Base-by-base conservation (phyloP, 2,329 filamentous ascomycete species). In the Harringtonia aguacate region DNA sequence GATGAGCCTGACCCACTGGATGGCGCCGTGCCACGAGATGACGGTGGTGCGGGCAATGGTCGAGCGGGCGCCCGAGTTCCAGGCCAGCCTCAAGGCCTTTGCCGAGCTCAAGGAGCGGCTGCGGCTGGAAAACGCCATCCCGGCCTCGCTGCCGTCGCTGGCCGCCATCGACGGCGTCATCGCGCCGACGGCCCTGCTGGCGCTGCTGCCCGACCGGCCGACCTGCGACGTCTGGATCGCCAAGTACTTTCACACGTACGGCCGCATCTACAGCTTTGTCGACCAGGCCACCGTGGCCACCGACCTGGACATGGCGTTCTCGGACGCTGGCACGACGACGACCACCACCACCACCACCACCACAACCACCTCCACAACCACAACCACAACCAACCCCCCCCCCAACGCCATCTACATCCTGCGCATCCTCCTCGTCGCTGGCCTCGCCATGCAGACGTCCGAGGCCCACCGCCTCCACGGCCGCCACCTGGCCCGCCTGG, bases 371-470 rank as follows among this genome's bases (percentile, higher is more conserved):
- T n/a, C n/a, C n/a, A n/a, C n/a, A n/a, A n/a, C n/a, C n/a, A n/a
- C n/a, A n/a, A n/a, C n/a, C n/a, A n/a, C n/a, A n/a, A n/a, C 36
- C 38, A 1, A 41, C 35, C 4, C 31, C 22, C 12, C 30, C 14
- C 14, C 37, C 8, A 39, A 49, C n/a, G 30, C 36, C 0, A 15
- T 45, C 30, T 51, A 33, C 22, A 28, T 47, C 8, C 39, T 38
- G 35, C 47, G 47, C 22, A 35, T 39, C 6, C 18, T 36, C 21
- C 8, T 43, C 15, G 31, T 33, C 8, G 39, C 43, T 2, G 39
- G 39, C 13, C 21, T 49, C 12, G 47, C 41, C 4, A 47, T 47
- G 47, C 47, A 49, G 29, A 29, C 41, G 18, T 47, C 45, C 4
- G 42, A 37, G 9, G 4, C 17, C 2, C n/a, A 44, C 22, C 47